These are phyloP conservation scores for Zygnema cylindricum DNA, from an alignment of 139 green algal genomes.

Conservation along the genomic window DNA sequence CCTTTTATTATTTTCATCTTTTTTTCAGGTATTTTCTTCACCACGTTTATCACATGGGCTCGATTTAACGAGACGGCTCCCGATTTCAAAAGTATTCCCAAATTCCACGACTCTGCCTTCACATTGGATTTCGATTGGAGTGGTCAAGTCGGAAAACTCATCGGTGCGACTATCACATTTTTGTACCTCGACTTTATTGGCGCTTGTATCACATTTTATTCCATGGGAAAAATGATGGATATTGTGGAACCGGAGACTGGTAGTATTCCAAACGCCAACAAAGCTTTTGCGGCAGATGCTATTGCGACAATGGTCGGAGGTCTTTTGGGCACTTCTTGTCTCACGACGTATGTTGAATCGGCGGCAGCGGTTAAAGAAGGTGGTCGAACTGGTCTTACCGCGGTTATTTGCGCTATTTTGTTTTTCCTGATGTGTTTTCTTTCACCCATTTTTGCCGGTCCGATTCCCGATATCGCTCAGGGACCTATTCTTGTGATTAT, in stretches of 20 bases:
- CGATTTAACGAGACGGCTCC: constrained; percentile 65
- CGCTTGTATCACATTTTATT: constrained; percentile 65
- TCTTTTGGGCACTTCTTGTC: constrained; percentile 77
- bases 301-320: constrained; percentile 73
- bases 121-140: constrained; percentile 69
- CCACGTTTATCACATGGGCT: constrained; percentile 71
- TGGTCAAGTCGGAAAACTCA: constrained; percentile 55
- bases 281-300: constrained; percentile 73
- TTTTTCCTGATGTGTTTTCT: constrained; percentile 87
- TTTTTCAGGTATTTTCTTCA: constrained; percentile 69
- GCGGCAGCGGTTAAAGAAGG: constrained; percentile 79
- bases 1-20: not conserved
- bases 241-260: constrained; percentile 59
- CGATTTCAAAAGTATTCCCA: not conserved
- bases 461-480: constrained; percentile 81
- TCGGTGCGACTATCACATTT: constrained; percentile 77
- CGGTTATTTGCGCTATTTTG: constrained; percentile 64
- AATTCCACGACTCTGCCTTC: constrained; percentile 58
- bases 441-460: constrained; percentile 81
- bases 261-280: constrained; percentile 31
- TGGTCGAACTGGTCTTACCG: constrained; percentile 76
- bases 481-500: constrained; percentile 84
- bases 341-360: constrained; percentile 80
- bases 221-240: constrained; percentile 64
- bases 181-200: constrained; percentile 86